phyloP scores from a whole-genome alignment of 148 eudicot genomes.

The Fagopyrum homotropicum region DNA sequence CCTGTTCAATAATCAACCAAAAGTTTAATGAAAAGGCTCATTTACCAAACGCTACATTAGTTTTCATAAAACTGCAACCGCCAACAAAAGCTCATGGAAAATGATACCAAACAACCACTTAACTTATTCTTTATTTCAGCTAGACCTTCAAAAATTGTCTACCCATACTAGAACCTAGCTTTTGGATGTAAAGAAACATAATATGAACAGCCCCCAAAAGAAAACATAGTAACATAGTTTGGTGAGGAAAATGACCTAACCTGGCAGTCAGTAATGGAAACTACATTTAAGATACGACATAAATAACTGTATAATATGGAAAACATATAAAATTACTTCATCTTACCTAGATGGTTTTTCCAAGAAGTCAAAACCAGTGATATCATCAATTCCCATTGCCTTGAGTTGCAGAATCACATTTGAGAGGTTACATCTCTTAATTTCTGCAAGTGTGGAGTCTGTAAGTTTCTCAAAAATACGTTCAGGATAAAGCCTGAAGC shows the following conservation, averaged over 20 bases:
- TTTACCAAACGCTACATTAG: too few species aligned
- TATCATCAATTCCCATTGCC: constrained; percentile 89
- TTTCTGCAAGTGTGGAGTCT: constrained; percentile 89
- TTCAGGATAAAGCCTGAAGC: constrained; percentile 92
- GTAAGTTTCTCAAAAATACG: constrained; percentile 60
- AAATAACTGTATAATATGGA: not conserved
- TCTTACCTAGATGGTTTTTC: constrained; percentile 79
- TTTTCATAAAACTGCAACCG: too few species aligned
- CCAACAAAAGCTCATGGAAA: too few species aligned
- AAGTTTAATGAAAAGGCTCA: too few species aligned
- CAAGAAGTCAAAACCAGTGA: constrained; percentile 86
- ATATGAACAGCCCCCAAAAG: not conserved
- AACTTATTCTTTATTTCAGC: not conserved
- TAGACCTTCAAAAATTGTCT: too few species aligned
- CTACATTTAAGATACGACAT: not conserved
- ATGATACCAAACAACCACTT: too few species aligned
- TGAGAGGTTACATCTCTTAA: constrained; percentile 71
- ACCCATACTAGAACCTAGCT: not conserved
- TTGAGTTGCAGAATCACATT: constrained; percentile 88
- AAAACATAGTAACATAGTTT: not conserved
- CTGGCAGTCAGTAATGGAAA: not conserved
- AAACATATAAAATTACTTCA: not conserved
- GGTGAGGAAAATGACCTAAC: not conserved
- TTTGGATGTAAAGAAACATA: not conserved
- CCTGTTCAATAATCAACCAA: too few species aligned